phyloP scores from a whole-genome alignment of 129 eudicot species.

The Kitagawia praeruptora region DNA sequence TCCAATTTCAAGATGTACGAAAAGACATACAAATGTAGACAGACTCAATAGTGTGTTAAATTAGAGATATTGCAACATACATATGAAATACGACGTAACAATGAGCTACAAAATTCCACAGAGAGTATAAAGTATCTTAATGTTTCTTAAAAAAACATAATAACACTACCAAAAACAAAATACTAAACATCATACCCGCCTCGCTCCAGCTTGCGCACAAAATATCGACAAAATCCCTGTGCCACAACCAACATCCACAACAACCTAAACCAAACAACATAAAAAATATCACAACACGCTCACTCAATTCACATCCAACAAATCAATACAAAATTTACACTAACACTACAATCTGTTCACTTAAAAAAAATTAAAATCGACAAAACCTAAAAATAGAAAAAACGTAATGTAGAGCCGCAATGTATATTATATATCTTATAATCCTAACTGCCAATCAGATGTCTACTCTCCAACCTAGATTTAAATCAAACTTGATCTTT shows the following conservation, averaged over 20 bases:
- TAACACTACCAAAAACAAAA: not conserved
- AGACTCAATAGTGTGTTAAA: not conserved
- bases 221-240: constrained; percentile 94
- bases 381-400: not conserved
- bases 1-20: too few relatives aligned
- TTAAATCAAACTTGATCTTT: too few relatives aligned
- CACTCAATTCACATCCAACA: too few relatives aligned
- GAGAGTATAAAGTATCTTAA: not conserved
- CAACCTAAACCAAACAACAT: constrained; percentile 50
- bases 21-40: not conserved
- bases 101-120: too few relatives aligned
- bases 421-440: too few relatives aligned
- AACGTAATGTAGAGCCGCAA: not conserved
- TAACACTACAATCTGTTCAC: too few relatives aligned
- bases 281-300: not conserved
- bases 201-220: constrained; percentile 99
- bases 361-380: too few relatives aligned
- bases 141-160: not conserved
- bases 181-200: constrained; percentile 53
- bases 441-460: too few relatives aligned
- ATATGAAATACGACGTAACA: not conserved
- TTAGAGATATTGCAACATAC: not conserved
- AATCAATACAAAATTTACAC: too few relatives aligned
- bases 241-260: constrained; percentile 98
- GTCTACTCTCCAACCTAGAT: too few relatives aligned